Conservation (phyloP, 1,139 yeast genomes). For the Candida sanyaensis region DNA sequence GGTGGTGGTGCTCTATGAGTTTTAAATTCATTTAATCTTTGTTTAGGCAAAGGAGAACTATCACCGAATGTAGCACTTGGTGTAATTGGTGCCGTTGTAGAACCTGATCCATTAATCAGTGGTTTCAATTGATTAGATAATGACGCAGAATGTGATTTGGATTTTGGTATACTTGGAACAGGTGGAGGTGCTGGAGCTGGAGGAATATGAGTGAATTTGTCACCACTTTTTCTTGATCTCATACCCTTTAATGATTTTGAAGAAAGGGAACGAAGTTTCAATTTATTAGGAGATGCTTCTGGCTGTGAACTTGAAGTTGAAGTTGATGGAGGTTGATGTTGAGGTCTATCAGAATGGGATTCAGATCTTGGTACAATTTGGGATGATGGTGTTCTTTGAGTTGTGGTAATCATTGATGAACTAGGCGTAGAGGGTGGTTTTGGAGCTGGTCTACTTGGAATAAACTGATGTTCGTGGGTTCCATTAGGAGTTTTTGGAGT, state of each 20-base stretch:
- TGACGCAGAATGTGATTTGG: conserved; percentile 45
- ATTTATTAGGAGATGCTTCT: conserved; percentile 13
- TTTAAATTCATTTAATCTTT: conserved; percentile 27
- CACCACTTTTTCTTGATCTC: conserved; percentile 22
- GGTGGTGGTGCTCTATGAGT: conserved; percentile 39
- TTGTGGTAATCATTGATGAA: conserved; percentile 4
- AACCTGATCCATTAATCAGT: conserved; percentile 28
- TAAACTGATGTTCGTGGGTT: conserved; percentile 50
- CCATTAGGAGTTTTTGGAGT: conserved; percentile 21
- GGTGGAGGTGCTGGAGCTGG: conserved; percentile 23
- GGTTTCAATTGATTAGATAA: conserved; percentile 23
- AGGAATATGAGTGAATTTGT: conserved; percentile 19
- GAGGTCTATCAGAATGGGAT: conserved; percentile 4
- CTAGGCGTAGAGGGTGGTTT: conserved; percentile 40
- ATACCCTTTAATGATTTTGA: conserved; percentile 41
- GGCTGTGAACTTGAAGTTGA: conserved; percentile 4
- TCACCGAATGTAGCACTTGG: conserved; percentile 31
- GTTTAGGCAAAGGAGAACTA: conserved; percentile 18
- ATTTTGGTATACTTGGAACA: conserved; percentile 37
- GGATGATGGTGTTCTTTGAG: conserved; percentile 9
- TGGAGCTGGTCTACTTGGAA: conserved; percentile 73
- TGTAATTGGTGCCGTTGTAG: conserved; percentile 44
- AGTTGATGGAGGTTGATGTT: conserved; percentile 6
- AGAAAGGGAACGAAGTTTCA: conserved; percentile 35
- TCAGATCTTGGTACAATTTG: conserved; percentile 1